These are phyloP conservation scores for Elasticomyces elasticus DNA, from an alignment of 495 filamentous ascomycete genomes.

Conservation along the genomic window DNA sequence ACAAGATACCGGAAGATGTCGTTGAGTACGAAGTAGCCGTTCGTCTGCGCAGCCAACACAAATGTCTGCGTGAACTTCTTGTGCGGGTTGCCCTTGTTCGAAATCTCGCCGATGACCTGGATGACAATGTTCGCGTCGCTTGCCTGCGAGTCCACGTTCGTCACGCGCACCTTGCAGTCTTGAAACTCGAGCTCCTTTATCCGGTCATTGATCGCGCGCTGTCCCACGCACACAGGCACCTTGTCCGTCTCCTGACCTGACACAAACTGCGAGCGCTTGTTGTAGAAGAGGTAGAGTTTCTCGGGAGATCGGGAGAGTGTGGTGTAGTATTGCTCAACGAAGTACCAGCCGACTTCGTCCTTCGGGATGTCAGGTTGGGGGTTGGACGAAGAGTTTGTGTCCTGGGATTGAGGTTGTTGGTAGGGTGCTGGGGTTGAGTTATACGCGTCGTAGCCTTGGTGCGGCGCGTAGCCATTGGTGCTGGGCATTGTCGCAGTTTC, in stretches of 20 bases:
- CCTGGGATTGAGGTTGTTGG: background rate
- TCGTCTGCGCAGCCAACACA: constrained; percentile 88
- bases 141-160: constrained; percentile 93
- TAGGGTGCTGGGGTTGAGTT: constrained; percentile 13
- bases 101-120: constrained; percentile 95
- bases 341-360: constrained; percentile 96
- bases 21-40: constrained; percentile 95
- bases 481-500: constrained; percentile 28
- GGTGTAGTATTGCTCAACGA: constrained; percentile 98
- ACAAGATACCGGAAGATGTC: constrained; percentile 91
- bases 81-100: constrained; percentile 78
- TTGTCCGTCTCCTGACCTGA: constrained; percentile 68
- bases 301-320: constrained; percentile 89
- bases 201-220: constrained; percentile 79
- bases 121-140: constrained; percentile 89
- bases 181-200: constrained; percentile 90
- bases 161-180: constrained; percentile 94
- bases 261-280: constrained; percentile 39
- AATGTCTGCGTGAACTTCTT: constrained; percentile 99
- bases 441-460: constrained; percentile 26
- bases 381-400: background rate
- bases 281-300: constrained; percentile 62
- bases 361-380: constrained; percentile 40
- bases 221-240: constrained; percentile 69
- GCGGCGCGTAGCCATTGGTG: constrained; percentile 35